Base-by-base conservation (phyloP, 805 yeast species). In the Kodamaea sagamina region DNA sequence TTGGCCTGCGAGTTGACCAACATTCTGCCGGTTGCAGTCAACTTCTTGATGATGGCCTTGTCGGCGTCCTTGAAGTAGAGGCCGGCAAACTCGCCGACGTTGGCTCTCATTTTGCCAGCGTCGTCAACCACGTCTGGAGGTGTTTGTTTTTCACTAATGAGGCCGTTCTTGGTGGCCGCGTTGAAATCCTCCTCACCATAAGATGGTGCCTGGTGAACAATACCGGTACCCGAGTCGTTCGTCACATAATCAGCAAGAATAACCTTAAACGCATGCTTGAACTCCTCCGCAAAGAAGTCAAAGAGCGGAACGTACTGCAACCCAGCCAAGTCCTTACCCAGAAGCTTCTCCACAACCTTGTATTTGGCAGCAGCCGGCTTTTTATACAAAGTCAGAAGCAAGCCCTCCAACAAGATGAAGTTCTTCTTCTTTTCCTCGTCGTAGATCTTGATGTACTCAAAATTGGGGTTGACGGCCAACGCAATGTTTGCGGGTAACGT, bases 161-260 rank as follows among this genome's bases (percentile, higher is more conserved):
- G 74, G 49, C 96, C 96, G 24, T 81, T 78, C 16, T 75, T 79
- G 36, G 79, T 74, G 59, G 95, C 85, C 52, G 84, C 95, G 53
- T 77, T 79, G 77, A 81, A 89, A 92, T 93, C 99, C 68, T 82
- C 95, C 74, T 93, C 99, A 86, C 99, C 99, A 70, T 89, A 93
- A 42, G 98, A 93, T 51, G 99, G 99, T 38, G 99, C 82, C 66
- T 90, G 96, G 68, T 93, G 99, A 49, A 93, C 99, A 61, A 93
- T 81, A 82, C 99, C 99, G 43, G 99, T 87, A 89, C 99, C 99
- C 35, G 95, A 85, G 53, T 93, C 99, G 51, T 75, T 82, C 38
- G 96, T 80, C 57, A 93, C 99, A 59, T 86, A 93, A 55, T 78
- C 85, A 46, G 83, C 97, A 47, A 75, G 71, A 56, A 88, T 81